Percentiles rank a stretch among this genome's conserved stretches.
Conservation (phyloP, 345 rosid genomes). For the Populus simonii region DNA sequence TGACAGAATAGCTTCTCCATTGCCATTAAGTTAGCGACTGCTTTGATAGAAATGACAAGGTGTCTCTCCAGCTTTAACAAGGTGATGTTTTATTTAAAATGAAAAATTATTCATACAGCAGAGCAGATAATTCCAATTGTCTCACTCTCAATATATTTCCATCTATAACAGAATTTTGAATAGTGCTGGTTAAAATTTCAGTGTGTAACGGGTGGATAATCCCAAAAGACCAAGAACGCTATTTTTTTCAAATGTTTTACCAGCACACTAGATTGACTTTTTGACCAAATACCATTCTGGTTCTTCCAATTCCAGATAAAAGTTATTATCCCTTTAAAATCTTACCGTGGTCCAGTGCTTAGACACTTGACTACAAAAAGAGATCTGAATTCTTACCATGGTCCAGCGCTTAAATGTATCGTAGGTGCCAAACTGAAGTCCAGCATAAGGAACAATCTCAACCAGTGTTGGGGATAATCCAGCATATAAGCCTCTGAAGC, state of each 20-base stretch:
- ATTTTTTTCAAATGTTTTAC: not conserved
- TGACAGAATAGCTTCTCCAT: not conserved
- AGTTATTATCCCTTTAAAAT: not conserved
- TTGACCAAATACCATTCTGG: not conserved
- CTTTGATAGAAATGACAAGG: not conserved
- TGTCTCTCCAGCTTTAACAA: not conserved
- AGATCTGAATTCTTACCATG: slow-evolving; percentile 45
- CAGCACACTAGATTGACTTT: not conserved
- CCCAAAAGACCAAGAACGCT: not conserved
- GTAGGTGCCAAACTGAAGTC: slow-evolving; percentile 93
- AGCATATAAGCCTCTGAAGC: slow-evolving; percentile 79
- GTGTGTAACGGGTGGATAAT: not conserved
- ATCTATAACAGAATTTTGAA: not conserved
- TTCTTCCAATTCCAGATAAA: not conserved
- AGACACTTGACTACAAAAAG: not conserved
- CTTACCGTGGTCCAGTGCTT: not conserved
- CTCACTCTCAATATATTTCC: not conserved
- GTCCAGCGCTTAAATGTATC: slow-evolving; percentile 92
- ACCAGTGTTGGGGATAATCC: slow-evolving; percentile 93
- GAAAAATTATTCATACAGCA: not conserved
- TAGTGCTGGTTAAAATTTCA: not conserved
- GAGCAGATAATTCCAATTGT: not conserved
- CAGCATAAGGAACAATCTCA: slow-evolving; percentile 94
- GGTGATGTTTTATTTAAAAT: not conserved
- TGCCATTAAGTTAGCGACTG: not conserved